Evolutionary conservation across 2,329 filamentous ascomycete genomes (phyloP), one percentile per base, ranked within the genome.

Genomic region (Colletotrichum sp.): DNA sequence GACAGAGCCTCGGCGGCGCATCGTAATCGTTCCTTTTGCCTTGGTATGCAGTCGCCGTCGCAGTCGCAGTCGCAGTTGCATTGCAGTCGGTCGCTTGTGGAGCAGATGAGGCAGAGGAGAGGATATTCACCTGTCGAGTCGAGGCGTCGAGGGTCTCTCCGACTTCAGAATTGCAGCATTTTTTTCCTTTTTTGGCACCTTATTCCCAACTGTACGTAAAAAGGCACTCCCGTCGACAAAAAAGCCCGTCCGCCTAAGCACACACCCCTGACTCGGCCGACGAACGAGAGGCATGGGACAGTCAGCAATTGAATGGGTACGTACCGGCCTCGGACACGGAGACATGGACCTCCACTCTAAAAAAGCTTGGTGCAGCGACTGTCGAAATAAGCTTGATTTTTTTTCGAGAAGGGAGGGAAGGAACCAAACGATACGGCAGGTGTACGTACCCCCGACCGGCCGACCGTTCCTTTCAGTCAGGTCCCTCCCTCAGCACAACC

Each of bases 331-430:
- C 52, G 34, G 55, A 65, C n/a, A 39, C 27, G 48, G 72, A 71
- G 32, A 71, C 72, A 28, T 71, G 19, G 61, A 16, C 72, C 72
- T 75, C 68, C 72, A 75, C 72, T 75, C 39, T 34, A 61, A 75
- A 74, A 72, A 75, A 75, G 72, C 72, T 75, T 75, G 72, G 72
- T 75, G 68, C 68, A 72, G 68, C 63, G 63, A 77, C 68, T 77
- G 75, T 77, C 44, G 75, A 77, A 77, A 77, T 77, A 77, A 76
- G 75, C 75, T 77, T 77, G 75, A 76, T 64, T 68, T 73, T 8
- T 68, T 71, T 75, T 75, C 68, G 72, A 75, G 72, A 75, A 72
- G 72, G 69, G 39, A 65, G 67, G 52, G 39, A 71, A 36, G 71
- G 66, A 70, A 63, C 65, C 39, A 34, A 32, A 27, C n/a, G 27